Base-by-base conservation (phyloP, 352 stramenopile genomes). In the Pythium coloratum region DNA sequence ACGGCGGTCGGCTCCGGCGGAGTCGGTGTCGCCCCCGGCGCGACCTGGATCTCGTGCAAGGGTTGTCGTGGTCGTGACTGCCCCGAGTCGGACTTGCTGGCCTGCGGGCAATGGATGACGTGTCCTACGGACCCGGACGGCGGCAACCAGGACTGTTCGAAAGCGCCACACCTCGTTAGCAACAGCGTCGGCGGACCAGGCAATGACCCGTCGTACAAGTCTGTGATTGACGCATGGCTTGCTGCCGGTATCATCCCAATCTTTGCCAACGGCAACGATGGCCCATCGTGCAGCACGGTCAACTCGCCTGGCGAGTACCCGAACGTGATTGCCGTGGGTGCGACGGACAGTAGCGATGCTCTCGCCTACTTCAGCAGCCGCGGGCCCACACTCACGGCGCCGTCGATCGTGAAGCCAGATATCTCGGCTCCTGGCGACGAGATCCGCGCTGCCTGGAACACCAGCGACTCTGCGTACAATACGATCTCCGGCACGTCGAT, bases 271-370 rank as follows among this genome's bases (percentile, higher is more conserved):
- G 67, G 67, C 49, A 73, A 73, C 46, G n/a, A 30, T 9, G 67
- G 67, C 18, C n/a, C 54, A 24, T 18, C 16, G 2, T 69, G 67
- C 44, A 34, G 32, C n/a, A 62, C 26, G 6, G 49, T 53, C 5
- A 51, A n/a, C 24, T 70, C 60, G 1, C 67, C 67, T 36, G 67
- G 16, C 8, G 67, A 73, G n/a, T 67, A 58, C 30, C 47, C 32
- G 44, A 70, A 67, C 34, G 69, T 75, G 34, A 75, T 75, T 26
- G 59, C 24, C n/a, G 69, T 75, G 14, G 69, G 64, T 18, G 34
- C 69, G 0, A 69, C 64, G 1, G 59, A 63, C 40, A 44, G 20
- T 32, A 58, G 16, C n/a, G 42, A 69, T 20, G 12, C 14, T 3
- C 56, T 76, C 1, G 51, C 49, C 0, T 49, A 28, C 28, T 62